Base-by-base conservation (phyloP, 2,329 filamentous ascomycete genomes). In the Trematosphaeria pertusa region DNA sequence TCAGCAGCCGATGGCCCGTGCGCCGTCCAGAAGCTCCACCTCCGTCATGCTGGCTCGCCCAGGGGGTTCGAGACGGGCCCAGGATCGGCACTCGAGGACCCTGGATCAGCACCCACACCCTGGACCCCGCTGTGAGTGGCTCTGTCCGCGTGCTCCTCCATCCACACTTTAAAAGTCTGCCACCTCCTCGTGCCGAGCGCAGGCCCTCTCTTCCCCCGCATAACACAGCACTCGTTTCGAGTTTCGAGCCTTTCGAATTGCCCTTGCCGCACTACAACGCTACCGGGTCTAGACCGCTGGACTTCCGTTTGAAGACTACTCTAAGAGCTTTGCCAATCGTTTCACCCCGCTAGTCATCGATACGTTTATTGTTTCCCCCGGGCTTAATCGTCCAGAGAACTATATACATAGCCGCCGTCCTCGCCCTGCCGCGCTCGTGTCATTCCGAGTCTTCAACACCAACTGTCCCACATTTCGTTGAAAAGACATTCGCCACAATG, bases 121-220 rank as follows among this genome's bases (percentile, higher is more conserved):
- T 50, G 36, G 37, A 8, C 34, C 52, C 48, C 46, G 37, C 42
- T 28, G 22, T 40, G 42, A 48, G 35, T 50, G 48, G 39, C 35
- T 20, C 30, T 43, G 48, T 48, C 46, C 50, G 58, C 53, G 52
- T 55, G 51, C 53, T 51, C 48, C 24, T 37, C 42, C 41, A 24
- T 40, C 26, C 38, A 33, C 21, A 20, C 35, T 10, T 50, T 59
- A 61, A 59, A 61, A 57, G 47, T 61, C 58, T 58, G 54, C 44
- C 33, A 39, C 21, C 44, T 56, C 54, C 58, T 40, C 46, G 42
- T 35, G 31, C n/a, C n/a, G n/a, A n/a, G n/a, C n/a, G n/a, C n/a
- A n/a, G n/a, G n/a, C n/a, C n/a, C n/a, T 31, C 37, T n/a, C 14
- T 12, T 30, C 30, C 20, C 21, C n/a, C 11, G 20, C 35, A 38